These are phyloP conservation scores for Tirmania nivea DNA, from an alignment of 495 filamentous ascomycete species.

Conservation along the genomic window DNA sequence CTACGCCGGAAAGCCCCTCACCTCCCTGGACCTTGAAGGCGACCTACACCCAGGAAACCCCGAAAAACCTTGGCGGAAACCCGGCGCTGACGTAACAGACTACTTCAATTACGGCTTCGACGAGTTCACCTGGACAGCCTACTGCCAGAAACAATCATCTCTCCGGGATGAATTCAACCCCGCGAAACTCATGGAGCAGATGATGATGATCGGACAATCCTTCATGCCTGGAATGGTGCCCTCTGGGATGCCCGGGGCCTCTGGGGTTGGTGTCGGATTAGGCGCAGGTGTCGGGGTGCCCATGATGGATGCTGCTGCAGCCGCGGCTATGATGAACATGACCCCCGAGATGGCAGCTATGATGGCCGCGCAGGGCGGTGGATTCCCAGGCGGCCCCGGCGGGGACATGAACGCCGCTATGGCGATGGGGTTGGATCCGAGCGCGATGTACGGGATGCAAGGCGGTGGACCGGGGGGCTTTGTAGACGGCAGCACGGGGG, in stretches of 20 bases:
- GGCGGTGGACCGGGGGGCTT: neutral
- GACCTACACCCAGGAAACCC: conserved; percentile 20
- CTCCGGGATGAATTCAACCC: conserved; percentile 49
- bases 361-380: neutral
- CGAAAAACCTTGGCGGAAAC: conserved; percentile 80
- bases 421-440: neutral
- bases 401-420: neutral
- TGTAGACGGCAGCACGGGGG: neutral
- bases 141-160: conserved; percentile 69
- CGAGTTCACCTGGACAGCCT: conserved; percentile 95
- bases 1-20: conserved; percentile 62
- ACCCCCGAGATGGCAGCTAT: neutral
- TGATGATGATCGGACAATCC: conserved; percentile 40
- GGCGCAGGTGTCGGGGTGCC: no score
- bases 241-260: neutral
- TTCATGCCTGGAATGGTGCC: conserved; percentile 43
- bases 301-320: neutral
- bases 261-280: neutral
- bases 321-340: neutral
- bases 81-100: conserved; percentile 84
- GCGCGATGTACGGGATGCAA: neutral
- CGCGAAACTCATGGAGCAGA: conserved; percentile 71
- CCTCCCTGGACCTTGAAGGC: conserved; percentile 59
- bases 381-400: neutral
- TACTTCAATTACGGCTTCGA: conserved; percentile 99